Base-by-base conservation (phyloP, 345 rosid species). In the Rhizophora apiculata region DNA sequence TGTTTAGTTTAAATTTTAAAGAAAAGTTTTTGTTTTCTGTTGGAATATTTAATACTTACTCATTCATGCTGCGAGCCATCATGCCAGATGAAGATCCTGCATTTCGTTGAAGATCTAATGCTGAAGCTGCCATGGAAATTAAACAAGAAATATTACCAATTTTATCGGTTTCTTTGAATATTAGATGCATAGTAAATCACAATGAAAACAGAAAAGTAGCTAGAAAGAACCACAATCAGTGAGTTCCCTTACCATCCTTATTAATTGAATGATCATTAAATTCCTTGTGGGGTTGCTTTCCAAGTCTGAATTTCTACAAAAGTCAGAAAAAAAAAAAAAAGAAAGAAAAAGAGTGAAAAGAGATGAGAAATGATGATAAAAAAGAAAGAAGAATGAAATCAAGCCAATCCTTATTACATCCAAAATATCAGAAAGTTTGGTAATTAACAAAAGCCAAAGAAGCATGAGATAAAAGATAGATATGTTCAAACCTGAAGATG, bases 281-380 rank as follows among this genome's bases (percentile, higher is more conserved):
- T 74, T 96, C 99, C 84, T 90, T 96, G 85, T 90, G 99, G 53
- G 98, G 99, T 74, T 96, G 99, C 89, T 92, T 96, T 83, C 99
- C 99, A 53, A 96, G 97, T 77, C 99, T 89, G 80, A 96, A 96
- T 77, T 92, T 92, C 98, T 92, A 78, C 62, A 64, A 58, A 67
- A 57, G 51, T 46, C 59, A 32, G n/a, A n/a, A 55, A 69, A 76
- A 53, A 63, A 37, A 49, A 58, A 43, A 63, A 37, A 49, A 58
- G 34, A 63, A 24, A 24, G 24, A 24, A 24, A 24, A 60, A 53
- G 24, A 46, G 19, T 26, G 49, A 62, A 48, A 72, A 56, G 62
- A 67, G 52, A 67, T 22, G 46, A 62, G 39, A 70, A 54, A 30
- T 30, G 9, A 66, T 63, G 68, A 58, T 64, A 30, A 63, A 57